These are phyloP conservation scores for Tolypocladium tundrense DNA, from an alignment of 2,329 filamentous ascomycete species.

Conservation along the genomic window DNA sequence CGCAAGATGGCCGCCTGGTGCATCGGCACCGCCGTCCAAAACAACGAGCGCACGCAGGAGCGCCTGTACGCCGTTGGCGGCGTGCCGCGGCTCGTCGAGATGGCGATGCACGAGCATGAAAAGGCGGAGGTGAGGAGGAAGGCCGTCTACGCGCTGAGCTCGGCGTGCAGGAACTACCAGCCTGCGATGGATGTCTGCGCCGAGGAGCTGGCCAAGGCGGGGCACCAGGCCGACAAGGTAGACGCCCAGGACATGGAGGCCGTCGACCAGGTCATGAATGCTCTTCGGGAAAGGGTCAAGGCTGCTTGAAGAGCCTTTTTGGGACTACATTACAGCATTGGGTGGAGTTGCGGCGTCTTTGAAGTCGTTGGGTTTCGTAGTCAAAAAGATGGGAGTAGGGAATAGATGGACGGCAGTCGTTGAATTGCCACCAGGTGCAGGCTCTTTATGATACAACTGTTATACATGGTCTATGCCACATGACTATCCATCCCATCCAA, in stretches of 20 bases:
- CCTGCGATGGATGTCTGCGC: conserved; percentile 63
- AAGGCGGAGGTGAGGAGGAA: conserved; percentile 64
- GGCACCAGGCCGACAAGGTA: conserved; percentile 48
- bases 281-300: conserved; percentile 46
- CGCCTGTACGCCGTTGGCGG: conserved; percentile 53
- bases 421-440: not conserved
- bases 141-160: conserved; percentile 82
- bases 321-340: conserved; percentile 14
- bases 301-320: conserved; percentile 6
- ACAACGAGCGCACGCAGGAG: conserved; percentile 81
- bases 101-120: conserved; percentile 52
- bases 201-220: conserved; percentile 46
- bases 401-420: not conserved
- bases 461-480: conserved; percentile 22
- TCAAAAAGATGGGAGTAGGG: not conserved
- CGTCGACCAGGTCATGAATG: conserved; percentile 64
- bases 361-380: not conserved
- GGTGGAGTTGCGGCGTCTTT: conserved; percentile 24
- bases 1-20: conserved; percentile 89
- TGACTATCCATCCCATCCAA: not conserved
- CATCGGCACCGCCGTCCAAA: conserved; percentile 88
- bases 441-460: conserved; percentile 21
- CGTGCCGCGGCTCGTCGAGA: conserved; percentile 56
- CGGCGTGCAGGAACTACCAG: conserved; percentile 80
- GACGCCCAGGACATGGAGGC: conserved; percentile 82